Evolutionary conservation across 306 rosid genomes (phyloP).

Genomic region (Gleditsia sinensis): DNA sequence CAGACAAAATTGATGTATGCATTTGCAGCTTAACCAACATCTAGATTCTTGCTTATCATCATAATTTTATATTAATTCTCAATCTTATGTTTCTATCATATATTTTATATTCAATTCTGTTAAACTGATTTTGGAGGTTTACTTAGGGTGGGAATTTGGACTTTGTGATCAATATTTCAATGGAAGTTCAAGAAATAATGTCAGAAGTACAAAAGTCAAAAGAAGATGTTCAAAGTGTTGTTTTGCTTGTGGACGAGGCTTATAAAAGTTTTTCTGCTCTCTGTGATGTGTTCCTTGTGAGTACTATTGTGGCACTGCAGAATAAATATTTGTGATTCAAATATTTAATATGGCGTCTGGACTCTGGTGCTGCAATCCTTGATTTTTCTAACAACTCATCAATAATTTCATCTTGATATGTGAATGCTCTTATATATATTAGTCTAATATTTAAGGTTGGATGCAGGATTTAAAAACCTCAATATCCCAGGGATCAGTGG

Average conservation of each 20-base stretch:
- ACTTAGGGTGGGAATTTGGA: constrained; percentile 63
- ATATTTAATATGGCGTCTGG: constrained; percentile 7
- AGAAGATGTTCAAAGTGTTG: constrained; percentile 50
- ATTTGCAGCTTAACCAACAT: constrained; percentile 30
- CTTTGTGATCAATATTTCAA: constrained; percentile 45
- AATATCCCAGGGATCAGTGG: constrained; percentile 43
- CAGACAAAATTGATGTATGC: constrained; percentile 38
- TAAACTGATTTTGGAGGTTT: constrained; percentile 38
- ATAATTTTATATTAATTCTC: constrained; percentile 13
- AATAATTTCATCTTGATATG: constrained; percentile 20
- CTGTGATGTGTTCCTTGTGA: constrained; percentile 59
- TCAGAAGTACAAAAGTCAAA: constrained; percentile 66
- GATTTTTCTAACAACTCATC: constrained; percentile 1
- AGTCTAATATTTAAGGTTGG: constrained; percentile 27
- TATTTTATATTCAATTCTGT: constrained; percentile 15
- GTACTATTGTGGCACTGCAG: constrained; percentile 41
- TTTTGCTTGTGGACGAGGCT: constrained; percentile 60
- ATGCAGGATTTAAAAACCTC: constrained; percentile 67
- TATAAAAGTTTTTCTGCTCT: constrained; percentile 55
- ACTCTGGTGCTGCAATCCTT: constrained; percentile 19
- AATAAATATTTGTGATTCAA: background rate
- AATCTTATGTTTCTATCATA: constrained; percentile 5
- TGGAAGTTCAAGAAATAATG: constrained; percentile 59
- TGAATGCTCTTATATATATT: background rate
- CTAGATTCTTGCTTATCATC: constrained; percentile 20